Conservation (phyloP, 1,139 yeast genomes). For the Nakaseomyces bracarensis region DNA sequence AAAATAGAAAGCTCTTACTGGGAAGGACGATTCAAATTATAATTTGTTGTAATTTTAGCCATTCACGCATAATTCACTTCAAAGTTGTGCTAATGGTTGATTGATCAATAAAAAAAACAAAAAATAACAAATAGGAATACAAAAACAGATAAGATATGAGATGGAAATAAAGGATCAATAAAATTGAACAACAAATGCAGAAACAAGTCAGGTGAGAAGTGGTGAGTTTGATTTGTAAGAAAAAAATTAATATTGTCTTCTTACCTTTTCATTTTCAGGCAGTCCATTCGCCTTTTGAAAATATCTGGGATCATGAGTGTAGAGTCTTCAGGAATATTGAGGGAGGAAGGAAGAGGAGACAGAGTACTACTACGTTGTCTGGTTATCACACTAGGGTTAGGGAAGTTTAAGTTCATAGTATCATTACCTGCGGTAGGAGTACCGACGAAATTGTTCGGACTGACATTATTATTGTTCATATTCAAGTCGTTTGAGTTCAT, state of each 20-base stretch:
- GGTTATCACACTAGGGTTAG: slow-evolving; percentile 7
- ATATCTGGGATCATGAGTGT: background rate
- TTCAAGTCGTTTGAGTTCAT: background rate
- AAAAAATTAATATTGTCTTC: background rate
- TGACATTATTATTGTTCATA: background rate
- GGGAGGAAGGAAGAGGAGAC: slow-evolving; percentile 10
- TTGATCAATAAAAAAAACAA: too few species aligned
- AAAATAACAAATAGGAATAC: too few species aligned
- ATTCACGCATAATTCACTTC: too few species aligned
- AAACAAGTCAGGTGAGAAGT: background rate
- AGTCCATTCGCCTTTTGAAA: slow-evolving; percentile 5
- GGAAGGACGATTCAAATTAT: too few species aligned
- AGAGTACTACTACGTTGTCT: slow-evolving; percentile 11
- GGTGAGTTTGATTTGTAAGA: background rate
- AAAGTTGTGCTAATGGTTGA: too few species aligned
- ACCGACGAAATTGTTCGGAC: background rate
- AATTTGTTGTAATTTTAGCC: too few species aligned
- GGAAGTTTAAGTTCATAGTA: slow-evolving; percentile 4
- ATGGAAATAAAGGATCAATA: too few species aligned
- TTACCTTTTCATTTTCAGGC: slow-evolving; percentile 3
- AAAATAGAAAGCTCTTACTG: too few species aligned
- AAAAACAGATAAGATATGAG: too few species aligned
- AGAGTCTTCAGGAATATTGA: slow-evolving; percentile 2
- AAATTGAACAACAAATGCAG: too few species aligned
- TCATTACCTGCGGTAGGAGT: background rate